phyloP scores from a whole-genome alignment of 495 filamentous ascomycete genomes.

The Lasiosphaeriaceae sp. region DNA sequence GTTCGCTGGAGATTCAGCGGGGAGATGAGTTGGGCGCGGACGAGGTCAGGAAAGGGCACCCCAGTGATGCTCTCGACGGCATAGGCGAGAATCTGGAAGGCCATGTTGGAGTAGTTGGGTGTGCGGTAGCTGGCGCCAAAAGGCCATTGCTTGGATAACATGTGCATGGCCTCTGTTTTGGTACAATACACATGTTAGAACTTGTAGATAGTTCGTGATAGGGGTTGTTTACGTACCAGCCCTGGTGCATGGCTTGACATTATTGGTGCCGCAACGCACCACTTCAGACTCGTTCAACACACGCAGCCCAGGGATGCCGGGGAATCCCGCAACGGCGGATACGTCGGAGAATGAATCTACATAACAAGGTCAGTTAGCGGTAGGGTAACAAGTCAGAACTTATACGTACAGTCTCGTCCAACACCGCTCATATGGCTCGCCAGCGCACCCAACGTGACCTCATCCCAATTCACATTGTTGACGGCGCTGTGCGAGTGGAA shows the following conservation, averaged over 20 bases:
- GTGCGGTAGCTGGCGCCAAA: conserved; percentile 2
- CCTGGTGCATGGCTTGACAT: conserved; percentile 9
- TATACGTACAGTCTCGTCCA: conserved; percentile 5
- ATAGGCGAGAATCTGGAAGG: conserved; percentile 16
- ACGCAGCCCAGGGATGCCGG: neutral
- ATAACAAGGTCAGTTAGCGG: neutral
- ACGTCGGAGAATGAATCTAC: neutral
- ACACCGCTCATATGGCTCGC: conserved; percentile 9
- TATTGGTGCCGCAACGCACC: conserved; percentile 6
- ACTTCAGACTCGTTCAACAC: conserved; percentile 1
- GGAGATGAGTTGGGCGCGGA: conserved; percentile 3
- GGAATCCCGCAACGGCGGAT: conserved; percentile 2
- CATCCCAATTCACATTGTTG: conserved; percentile 8
- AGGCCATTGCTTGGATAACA: conserved; percentile 6
- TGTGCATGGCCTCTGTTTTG: conserved; percentile 9
- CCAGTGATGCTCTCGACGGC: conserved; percentile 12
- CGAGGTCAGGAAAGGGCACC: conserved; percentile 3
- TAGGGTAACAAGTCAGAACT: neutral
- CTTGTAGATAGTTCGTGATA: neutral
- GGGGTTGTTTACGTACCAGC: conserved; percentile 2
- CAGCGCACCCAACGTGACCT: conserved; percentile 12
- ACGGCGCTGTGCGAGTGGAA: conserved; percentile 4
- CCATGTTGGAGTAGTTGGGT: conserved; percentile 11
- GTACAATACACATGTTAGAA: too few relatives aligned
- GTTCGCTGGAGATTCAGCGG: conserved; percentile 8